phyloP scores from a whole-genome alignment of 805 yeast species.

The Teunomyces cretensis region DNA sequence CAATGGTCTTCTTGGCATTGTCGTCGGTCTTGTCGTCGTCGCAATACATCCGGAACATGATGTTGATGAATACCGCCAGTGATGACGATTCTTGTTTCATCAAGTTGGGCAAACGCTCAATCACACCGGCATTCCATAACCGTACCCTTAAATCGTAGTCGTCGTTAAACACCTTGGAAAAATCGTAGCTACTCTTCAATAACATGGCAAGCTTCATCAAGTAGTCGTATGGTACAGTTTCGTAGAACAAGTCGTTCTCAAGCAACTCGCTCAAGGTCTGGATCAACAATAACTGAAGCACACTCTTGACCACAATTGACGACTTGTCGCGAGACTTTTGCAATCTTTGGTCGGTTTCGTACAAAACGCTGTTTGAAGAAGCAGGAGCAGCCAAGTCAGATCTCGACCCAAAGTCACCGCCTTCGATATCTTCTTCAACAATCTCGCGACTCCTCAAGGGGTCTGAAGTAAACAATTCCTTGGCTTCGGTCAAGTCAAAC shows the following conservation, averaged over 20 bases:
- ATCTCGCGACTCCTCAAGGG: slow-evolving; percentile 33
- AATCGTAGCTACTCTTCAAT: slow-evolving; percentile 68
- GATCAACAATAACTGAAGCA: slow-evolving; percentile 83
- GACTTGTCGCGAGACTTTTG: slow-evolving; percentile 58
- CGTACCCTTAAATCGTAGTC: slow-evolving; percentile 86
- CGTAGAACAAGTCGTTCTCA: slow-evolving; percentile 67
- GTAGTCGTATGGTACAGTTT: slow-evolving; percentile 63
- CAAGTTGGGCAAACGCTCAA: slow-evolving; percentile 88
- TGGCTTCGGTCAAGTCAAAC: slow-evolving; percentile 83
- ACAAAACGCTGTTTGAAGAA: slow-evolving; percentile 12
- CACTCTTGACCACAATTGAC: slow-evolving; percentile 87
- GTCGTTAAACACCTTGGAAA: slow-evolving; percentile 84
- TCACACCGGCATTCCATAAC: slow-evolving; percentile 87
- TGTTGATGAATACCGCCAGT: slow-evolving; percentile 79
- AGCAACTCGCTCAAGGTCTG: slow-evolving; percentile 81
- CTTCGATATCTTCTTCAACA: slow-evolving; percentile 29
- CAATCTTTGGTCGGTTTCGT: slow-evolving; percentile 35
- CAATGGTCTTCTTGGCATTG: slow-evolving; percentile 47
- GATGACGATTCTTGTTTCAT: slow-evolving; percentile 89
- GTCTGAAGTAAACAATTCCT: slow-evolving; percentile 70
- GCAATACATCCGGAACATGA: slow-evolving; percentile 77
- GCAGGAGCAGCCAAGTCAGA: slow-evolving; percentile 10
- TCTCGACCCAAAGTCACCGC: slow-evolving; percentile 22
- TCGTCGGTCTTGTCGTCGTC: slow-evolving; percentile 53
- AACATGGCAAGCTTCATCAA: slow-evolving; percentile 59